Evolutionary conservation across 148 eudicot genomes (phyloP), one percentile per base, ranked within the genome.

Genomic region (Rhododendron ferrugineum): DNA sequence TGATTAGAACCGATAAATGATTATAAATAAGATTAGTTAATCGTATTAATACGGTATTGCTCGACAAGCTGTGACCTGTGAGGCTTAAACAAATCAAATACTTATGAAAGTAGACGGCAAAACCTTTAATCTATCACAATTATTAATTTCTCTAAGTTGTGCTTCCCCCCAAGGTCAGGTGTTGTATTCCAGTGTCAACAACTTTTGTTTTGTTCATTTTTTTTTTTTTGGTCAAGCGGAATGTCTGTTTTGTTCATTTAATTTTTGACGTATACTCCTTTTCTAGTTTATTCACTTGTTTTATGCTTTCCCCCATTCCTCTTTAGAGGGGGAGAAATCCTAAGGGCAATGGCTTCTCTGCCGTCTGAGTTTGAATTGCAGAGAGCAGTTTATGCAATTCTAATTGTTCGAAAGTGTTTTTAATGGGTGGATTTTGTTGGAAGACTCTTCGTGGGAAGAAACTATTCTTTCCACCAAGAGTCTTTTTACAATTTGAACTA

Each of bases 1-100:
- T 86, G 90, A 89, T 30, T 70, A 52, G 78, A 84, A 89, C 81
- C 86, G 36, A 87, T 90, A 78, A 86, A 80, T 85, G 46, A 83
- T 85, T 77, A 82, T 58, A 40, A 32, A 84, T 80, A 16, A 85
- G 13, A 80, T 81, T 86, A 78, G 32, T 91, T 60, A 86, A 85
- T 86, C 30, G 86, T 85, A 50, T 15, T 76, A 84, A 58, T 81
- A 88, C 80, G 72, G 81, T 89, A 90, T 91, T 91, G 93, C 93
- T 92, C 79, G 90, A 91, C 94, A 91, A 90, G 87, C 91, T 88
- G 90, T 92, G 90, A 84, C 90, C 88, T 88, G 56, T 42, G 79
- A 84, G 82, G 77, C 84, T 86, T 84, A 83, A 89, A 86, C 23
- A 83, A 87, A 76, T 75, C 81, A 86, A 78, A 78, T 50, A 87